Percentiles rank a stretch among this genome's conserved stretches.
Conservation (phyloP, 345 rosid genomes). For the Eucalyptus globulus region DNA sequence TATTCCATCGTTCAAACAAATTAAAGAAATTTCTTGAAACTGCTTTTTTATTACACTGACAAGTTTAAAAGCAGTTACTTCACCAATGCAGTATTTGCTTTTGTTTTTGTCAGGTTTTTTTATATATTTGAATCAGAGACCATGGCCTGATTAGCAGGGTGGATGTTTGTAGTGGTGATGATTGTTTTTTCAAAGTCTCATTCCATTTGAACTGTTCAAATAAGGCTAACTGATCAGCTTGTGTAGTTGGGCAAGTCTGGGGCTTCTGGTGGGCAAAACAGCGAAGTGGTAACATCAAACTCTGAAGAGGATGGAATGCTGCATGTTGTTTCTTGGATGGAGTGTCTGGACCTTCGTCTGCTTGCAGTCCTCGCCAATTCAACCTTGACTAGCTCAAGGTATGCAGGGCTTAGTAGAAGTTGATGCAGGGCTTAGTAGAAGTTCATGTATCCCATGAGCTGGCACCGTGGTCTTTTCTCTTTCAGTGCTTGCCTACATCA, state of each 20-base stretch:
- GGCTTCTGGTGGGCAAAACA: neutral
- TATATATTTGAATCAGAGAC: neutral
- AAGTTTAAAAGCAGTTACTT: neutral
- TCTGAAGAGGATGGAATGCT: conserved; percentile 12
- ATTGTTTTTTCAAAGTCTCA: neutral
- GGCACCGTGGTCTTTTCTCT: neutral
- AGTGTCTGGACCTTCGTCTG: conserved; percentile 27
- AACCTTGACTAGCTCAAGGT: conserved; percentile 34
- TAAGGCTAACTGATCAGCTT: neutral
- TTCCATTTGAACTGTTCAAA: neutral
- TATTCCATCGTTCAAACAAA: neutral
- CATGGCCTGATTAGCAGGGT: neutral
- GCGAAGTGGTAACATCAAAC: neutral
- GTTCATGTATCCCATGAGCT: neutral
- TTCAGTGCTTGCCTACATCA: neutral
- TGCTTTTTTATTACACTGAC: neutral
- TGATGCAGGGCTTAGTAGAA: neutral
- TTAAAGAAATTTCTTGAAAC: neutral
- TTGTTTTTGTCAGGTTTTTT: neutral
- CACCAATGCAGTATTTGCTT: neutral
- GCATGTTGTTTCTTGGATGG: conserved; percentile 33
- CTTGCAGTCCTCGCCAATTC: conserved; percentile 31
- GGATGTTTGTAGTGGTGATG: neutral
- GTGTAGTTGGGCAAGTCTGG: neutral
- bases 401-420: neutral